phyloP scores from a whole-genome alignment of 208 protist genomes.

The Naegleria lovaniensis region DNA sequence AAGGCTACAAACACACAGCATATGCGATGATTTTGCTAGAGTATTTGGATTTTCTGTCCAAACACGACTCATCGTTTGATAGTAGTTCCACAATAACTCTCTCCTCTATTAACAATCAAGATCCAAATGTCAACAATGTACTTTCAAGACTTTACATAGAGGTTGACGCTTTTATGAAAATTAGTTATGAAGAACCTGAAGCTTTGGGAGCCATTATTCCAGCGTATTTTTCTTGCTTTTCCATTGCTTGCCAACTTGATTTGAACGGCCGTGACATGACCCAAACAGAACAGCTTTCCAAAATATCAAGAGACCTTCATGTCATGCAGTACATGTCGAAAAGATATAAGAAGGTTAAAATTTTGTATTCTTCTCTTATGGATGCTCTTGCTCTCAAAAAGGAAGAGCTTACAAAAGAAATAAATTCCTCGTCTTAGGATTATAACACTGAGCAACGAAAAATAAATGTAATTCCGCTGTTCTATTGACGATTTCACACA shows the following conservation, averaged over 20 bases:
- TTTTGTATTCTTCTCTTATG: neutral
- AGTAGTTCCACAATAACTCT: neutral
- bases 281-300: neutral
- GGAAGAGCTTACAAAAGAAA: neutral
- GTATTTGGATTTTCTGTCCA: neutral
- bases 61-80: neutral
- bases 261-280: neutral
- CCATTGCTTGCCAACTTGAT: neutral
- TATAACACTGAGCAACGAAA: too few species aligned
- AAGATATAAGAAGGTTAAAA: neutral
- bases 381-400: neutral
- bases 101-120: neutral
- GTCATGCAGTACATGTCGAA: neutral
- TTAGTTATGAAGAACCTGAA: neutral
- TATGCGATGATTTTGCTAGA: neutral
- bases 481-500: too few species aligned
- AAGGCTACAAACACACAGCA: neutral
- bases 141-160: neutral
- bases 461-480: too few species aligned
- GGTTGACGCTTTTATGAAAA: neutral
- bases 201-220: neutral
- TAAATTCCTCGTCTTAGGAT: too few species aligned
- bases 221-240: neutral
- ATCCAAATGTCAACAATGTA: neutral
- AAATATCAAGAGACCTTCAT: neutral